phyloP scores from a whole-genome alignment of 2,329 filamentous ascomycete genomes.

The Pseudopyricularia javanii region DNA sequence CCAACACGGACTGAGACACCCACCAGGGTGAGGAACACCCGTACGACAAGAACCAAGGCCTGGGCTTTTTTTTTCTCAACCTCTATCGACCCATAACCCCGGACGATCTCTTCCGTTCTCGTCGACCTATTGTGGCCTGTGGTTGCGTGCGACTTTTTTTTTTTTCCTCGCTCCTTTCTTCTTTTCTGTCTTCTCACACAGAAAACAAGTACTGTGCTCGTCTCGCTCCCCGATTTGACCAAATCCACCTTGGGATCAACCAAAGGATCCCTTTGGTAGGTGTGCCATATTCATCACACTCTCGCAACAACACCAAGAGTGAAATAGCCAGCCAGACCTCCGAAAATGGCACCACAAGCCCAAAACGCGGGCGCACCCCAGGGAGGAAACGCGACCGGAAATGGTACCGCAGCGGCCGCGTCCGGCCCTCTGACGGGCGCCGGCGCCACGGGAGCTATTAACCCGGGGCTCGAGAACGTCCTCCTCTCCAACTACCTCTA shows the following conservation, averaged over 20 bases:
- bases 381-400: background rate
- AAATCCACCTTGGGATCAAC: background rate
- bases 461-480: conserved; percentile 31
- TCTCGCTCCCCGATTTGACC: background rate
- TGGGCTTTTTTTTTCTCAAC: background rate
- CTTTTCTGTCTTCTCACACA: background rate
- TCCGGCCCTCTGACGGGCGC: conserved; percentile 6
- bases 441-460: conserved; percentile 12
- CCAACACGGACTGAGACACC: background rate
- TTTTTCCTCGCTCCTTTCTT: background rate
- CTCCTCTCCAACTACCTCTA: conserved; percentile 49
- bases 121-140: background rate
- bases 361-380: background rate
- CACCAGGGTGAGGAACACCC: background rate
- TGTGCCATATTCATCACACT: background rate
- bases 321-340: background rate
- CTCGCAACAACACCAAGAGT: background rate
- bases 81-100: background rate
- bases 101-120: background rate
- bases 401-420: conserved; percentile 4
- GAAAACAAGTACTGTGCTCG: background rate
- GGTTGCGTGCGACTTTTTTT: background rate
- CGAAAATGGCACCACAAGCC: background rate
- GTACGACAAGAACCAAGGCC: too few relatives aligned
- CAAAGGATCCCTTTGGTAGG: background rate